Evolutionary conservation across 495 filamentous ascomycete species (phyloP).

Genomic region (Talaromyces stipitatus): DNA sequence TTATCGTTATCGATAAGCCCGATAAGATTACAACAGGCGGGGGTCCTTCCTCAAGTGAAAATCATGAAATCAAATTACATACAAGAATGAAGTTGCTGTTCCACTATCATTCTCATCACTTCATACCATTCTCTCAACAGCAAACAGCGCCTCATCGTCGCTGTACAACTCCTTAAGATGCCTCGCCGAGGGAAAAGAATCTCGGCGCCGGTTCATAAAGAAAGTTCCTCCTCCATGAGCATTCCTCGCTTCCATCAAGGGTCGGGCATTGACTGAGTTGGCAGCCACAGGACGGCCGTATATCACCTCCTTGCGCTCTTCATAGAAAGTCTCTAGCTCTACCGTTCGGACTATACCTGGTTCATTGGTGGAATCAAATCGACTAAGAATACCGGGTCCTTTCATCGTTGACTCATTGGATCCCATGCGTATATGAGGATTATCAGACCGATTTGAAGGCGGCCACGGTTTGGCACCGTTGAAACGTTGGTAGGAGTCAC

Average conservation of each 20-base stretch:
- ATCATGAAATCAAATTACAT: too few relatives aligned
- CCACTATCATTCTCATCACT: background rate
- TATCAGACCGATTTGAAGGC: background rate
- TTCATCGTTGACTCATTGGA: background rate
- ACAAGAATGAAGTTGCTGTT: background rate
- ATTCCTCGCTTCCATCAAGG: background rate
- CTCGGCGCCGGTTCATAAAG: background rate
- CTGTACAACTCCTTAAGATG: background rate
- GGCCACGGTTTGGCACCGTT: constrained; percentile 19
- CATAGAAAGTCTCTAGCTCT: constrained; percentile 27
- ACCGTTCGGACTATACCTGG: constrained; percentile 20
- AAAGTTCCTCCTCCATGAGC: background rate
- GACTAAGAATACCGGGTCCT: background rate
- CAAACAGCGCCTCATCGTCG: background rate
- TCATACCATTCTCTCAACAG: background rate
- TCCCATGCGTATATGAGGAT: background rate
- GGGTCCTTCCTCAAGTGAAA: background rate
- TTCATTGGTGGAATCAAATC: background rate
- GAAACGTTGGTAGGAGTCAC: constrained; percentile 12
- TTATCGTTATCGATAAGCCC: background rate
- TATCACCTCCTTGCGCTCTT: background rate
- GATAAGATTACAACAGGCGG: background rate
- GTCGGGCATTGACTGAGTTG: background rate
- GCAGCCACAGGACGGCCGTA: background rate
- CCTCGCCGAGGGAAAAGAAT: background rate